Percentiles rank a stretch among this genome's conserved stretches.
Conservation (phyloP, 148 eudicot species). For the Nepenthes gracilis region DNA sequence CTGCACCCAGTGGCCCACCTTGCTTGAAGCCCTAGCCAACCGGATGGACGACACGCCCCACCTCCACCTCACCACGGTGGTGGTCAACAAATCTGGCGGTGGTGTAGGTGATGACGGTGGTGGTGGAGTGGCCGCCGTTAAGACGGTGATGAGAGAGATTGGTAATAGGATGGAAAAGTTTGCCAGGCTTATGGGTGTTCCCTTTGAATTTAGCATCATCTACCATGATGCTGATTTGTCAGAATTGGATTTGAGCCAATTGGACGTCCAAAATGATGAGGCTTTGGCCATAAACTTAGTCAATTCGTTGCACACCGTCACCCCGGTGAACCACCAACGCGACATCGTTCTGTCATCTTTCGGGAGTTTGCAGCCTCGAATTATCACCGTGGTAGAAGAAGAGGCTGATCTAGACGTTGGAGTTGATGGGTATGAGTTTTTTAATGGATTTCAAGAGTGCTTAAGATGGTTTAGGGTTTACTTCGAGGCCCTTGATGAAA, state of each 20-base stretch:
- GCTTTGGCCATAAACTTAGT: slow-evolving; percentile 71
- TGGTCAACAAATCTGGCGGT: slow-evolving; percentile 18
- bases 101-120: slow-evolving; percentile 3
- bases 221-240: slow-evolving; percentile 68
- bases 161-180: slow-evolving; percentile 74
- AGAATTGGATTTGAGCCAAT: slow-evolving; percentile 21
- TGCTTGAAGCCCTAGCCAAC: slow-evolving; percentile 80
- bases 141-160: slow-evolving; percentile 79
- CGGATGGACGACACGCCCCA: slow-evolving; percentile 82
- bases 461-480: slow-evolving; percentile 86
- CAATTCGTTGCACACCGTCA: slow-evolving; percentile 53
- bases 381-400: slow-evolving; percentile 76
- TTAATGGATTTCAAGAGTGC: slow-evolving; percentile 66
- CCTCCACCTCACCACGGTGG: slow-evolving; percentile 58
- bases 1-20: slow-evolving; percentile 99
- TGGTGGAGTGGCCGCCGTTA: slow-evolving; percentile 16
- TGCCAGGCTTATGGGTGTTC: slow-evolving; percentile 93
- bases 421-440: slow-evolving; percentile 35
- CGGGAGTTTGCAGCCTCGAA: slow-evolving; percentile 46
- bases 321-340: slow-evolving; percentile 17
- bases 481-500: slow-evolving; percentile 69
- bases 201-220: slow-evolving; percentile 53
- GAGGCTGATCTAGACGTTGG: slow-evolving; percentile 76
- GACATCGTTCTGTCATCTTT: slow-evolving; percentile 42
- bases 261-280: slow-evolving; percentile 57